phyloP scores from a whole-genome alignment of 805 yeast genomes.

The Ogataea ramenticola region DNA sequence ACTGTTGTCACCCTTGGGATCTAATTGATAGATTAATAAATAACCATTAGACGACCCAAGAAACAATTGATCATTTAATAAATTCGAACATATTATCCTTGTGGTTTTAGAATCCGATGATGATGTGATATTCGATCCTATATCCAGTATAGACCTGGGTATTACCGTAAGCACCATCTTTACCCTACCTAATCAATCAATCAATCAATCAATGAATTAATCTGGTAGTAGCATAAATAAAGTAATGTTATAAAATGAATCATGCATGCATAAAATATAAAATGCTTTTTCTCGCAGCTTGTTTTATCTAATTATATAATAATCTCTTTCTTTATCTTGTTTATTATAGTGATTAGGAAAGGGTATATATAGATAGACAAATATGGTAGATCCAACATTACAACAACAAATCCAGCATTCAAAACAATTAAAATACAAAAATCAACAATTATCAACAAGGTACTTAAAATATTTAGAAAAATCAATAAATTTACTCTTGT shows the following conservation, averaged over 20 bases:
- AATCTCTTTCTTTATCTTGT: too few relatives aligned
- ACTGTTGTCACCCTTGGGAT: not conserved
- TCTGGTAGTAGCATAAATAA: too few relatives aligned
- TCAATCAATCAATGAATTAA: too few relatives aligned
- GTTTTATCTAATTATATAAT: too few relatives aligned
- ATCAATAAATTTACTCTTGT: constrained; percentile 10
- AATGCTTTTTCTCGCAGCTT: too few relatives aligned
- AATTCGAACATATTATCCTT: constrained; percentile 13
- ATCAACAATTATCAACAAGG: constrained; percentile 12
- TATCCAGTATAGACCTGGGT: constrained; percentile 9
- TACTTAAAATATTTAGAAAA: constrained; percentile 16
- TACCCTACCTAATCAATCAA: too few relatives aligned
- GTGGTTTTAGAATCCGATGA: not conserved
- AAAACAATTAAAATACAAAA: constrained; percentile 14
- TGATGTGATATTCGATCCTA: constrained; percentile 6
- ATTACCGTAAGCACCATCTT: constrained; percentile 3
- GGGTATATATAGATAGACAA: not conserved
- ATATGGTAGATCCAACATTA: constrained; percentile 13
- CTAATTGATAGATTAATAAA: constrained; percentile 13
- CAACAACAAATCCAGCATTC: constrained; percentile 18
- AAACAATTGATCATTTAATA: constrained; percentile 11
- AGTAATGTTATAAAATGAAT: too few relatives aligned
- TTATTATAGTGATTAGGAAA: too few relatives aligned
- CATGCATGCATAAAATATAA: too few relatives aligned
- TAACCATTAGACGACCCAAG: constrained; percentile 15